phyloP scores from a whole-genome alignment of 225 moss, liverwort and hornwort species.

The Neckera pumila region DNA sequence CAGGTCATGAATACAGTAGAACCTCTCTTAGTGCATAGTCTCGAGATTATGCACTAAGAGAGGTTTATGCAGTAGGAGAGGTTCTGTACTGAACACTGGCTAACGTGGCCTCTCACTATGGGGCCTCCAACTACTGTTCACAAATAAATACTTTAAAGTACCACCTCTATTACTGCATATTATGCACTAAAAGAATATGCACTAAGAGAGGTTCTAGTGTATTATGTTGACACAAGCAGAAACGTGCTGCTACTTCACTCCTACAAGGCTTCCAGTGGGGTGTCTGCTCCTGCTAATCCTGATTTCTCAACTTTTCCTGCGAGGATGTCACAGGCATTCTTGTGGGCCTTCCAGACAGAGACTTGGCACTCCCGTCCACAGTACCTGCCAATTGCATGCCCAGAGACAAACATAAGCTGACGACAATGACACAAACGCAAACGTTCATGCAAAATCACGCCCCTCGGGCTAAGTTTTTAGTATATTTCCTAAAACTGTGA shows the following conservation, averaged over 20 bases:
- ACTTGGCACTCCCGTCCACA: constrained; percentile 65
- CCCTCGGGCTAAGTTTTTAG: background rate
- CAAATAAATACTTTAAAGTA: no score
- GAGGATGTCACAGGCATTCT: constrained; percentile 49
- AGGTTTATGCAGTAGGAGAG: no score
- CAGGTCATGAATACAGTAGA: background rate
- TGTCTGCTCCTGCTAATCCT: background rate
- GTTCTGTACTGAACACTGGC: no score
- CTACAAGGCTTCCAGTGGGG: background rate
- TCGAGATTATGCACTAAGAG: no score
- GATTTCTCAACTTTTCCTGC: constrained; percentile 15
- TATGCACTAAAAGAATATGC: no score
- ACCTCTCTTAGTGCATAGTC: no score
- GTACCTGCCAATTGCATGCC: constrained; percentile 27
- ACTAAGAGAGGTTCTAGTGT: no score
- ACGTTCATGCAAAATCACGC: background rate
- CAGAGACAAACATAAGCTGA: background rate
- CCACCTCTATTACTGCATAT: no score
- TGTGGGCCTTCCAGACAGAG: constrained; percentile 50
- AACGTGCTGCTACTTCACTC: background rate
- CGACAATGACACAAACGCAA: background rate
- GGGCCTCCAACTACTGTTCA: no score
- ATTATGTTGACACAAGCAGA: background rate
- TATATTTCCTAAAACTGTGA: background rate
- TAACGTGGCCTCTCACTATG: no score